phyloP scores from a whole-genome alignment of 352 stramenopile species.

The Phytopythium chamaehyphon region DNA sequence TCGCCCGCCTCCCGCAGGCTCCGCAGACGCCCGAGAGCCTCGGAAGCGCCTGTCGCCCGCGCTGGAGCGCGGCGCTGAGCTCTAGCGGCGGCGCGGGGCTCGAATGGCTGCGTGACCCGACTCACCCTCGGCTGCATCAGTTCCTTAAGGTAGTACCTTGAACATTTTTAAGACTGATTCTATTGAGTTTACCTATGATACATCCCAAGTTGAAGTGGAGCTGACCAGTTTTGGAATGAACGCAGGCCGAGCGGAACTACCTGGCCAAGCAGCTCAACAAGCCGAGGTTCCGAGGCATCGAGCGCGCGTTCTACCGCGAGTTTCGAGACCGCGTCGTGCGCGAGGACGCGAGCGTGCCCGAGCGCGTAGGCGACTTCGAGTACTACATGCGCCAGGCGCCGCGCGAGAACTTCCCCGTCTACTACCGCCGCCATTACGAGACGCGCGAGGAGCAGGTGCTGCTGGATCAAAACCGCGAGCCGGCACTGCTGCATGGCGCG shows the following conservation, averaged over 20 bases:
- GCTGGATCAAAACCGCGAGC: constrained; percentile 71
- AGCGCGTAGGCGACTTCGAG: constrained; percentile 68
- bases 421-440: constrained; percentile 49
- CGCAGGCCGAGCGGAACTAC: constrained; percentile 48
- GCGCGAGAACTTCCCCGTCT: constrained; percentile 73
- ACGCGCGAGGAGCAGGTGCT: constrained; percentile 48
- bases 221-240: background rate
- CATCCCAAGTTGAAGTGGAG: background rate
- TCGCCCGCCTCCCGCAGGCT: background rate
- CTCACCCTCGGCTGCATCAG: constrained; percentile 40
- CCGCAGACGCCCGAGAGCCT: background rate
- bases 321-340: constrained; percentile 57
- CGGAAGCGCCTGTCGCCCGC: too few relatives aligned
- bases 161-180: background rate
- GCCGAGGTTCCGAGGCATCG: constrained; percentile 49
- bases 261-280: constrained; percentile 45
- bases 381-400: constrained; percentile 69
- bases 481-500: constrained; percentile 34
- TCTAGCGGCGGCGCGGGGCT: background rate
- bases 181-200: constrained; percentile 1
- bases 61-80: background rate
- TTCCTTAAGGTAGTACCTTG: constrained; percentile 49
- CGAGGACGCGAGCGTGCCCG: constrained; percentile 57
- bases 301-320: constrained; percentile 63
- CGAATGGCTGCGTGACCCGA: constrained; percentile 48